A percentile compares a stretch with the other conserved stretches of the same genome.
These are phyloP conservation scores for Peronospora belbahrii DNA, from an alignment of 352 stramenopile genomes.

Conservation along the genomic window DNA sequence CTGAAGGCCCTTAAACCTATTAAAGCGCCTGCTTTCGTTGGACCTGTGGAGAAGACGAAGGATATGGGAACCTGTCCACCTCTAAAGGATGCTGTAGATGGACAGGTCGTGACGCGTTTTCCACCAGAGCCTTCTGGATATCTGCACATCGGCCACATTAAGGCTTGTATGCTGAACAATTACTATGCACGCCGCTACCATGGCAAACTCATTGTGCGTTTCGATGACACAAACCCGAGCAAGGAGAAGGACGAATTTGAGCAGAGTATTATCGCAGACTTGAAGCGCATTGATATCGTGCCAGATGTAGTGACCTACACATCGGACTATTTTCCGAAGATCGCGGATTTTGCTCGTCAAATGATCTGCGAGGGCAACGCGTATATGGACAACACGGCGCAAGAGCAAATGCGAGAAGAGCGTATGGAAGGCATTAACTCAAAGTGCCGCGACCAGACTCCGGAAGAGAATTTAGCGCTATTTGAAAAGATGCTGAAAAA, in stretches of 20 bases:
- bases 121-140: conserved; percentile 98
- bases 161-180: conserved; percentile 98
- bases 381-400: conserved; percentile 99
- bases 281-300: conserved; percentile 79
- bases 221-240: conserved; percentile 99
- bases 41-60: conserved; percentile 51
- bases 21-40: conserved; percentile 10
- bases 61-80: conserved; percentile 87
- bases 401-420: conserved; percentile 96
- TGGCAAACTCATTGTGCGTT: conserved; percentile 96
- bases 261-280: conserved; percentile 89
- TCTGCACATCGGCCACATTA: conserved; percentile 99
- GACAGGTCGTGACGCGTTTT: conserved; percentile 97
- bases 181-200: conserved; percentile 98
- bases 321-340: conserved; percentile 96
- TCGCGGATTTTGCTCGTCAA: conserved; percentile 89
- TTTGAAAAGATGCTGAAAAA: conserved; percentile 97
- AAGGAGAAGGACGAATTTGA: conserved; percentile 99
- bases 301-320: conserved; percentile 91
- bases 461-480: conserved; percentile 84
- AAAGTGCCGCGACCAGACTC: conserved; percentile 83
- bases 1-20: conserved; percentile 47
- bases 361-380: conserved; percentile 93
- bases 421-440: conserved; percentile 91
- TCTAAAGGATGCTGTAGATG: conserved; percentile 91